Base-by-base conservation (phyloP, 2,329 filamentous ascomycete species). In the Alternaria sp. region DNA sequence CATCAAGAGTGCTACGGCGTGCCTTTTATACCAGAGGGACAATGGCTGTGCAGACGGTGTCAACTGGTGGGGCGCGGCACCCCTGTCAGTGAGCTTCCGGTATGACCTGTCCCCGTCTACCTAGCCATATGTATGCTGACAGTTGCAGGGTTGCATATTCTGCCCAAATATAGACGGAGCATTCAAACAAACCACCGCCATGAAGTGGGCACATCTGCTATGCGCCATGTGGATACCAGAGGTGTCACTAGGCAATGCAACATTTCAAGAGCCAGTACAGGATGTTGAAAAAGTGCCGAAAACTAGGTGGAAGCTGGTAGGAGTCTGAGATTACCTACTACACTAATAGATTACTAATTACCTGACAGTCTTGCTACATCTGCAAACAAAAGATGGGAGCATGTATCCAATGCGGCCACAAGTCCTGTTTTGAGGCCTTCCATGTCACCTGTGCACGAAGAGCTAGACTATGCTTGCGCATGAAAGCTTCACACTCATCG, bases 141-240 rank as follows among this genome's bases (percentile, higher is more conserved):
- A 4, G 23, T 56, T 33, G 9, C 54, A 78, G 73, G 71, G 74
- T 51, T 99, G 95, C 80, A 97, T 99, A 63, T 99, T 99, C 80
- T 99, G 95, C 73, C 95, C 95, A 1, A 98, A 98, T 74, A 95
- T 91, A 1, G 95, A 98, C 70, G 95, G 95, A 13, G 95, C 95
- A 3, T 99, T 99, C 82, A 99, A 99, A 77, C 95, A 98, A 79
- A 98, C 95, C 1, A 97, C 93, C 65, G 91, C 92, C 2, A 93
- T 93, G 3, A 95, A 96, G 79, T 99, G 95, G 95, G 92, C 94
- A 26, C 95, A 99, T 83, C 80, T 99, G 10, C 86, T 99, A 8
- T 99, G 95, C 74, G 92, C 95, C 31, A 95, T 98, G 82, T 99
- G 95, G 95, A 97, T 99, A 70, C 95, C 95, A 0, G 95, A 99